A percentile compares a stretch with the other conserved stretches of the same genome.
Conservation (phyloP, 768 basidiomycete genomes). For the Xanthoconium purpureum region DNA sequence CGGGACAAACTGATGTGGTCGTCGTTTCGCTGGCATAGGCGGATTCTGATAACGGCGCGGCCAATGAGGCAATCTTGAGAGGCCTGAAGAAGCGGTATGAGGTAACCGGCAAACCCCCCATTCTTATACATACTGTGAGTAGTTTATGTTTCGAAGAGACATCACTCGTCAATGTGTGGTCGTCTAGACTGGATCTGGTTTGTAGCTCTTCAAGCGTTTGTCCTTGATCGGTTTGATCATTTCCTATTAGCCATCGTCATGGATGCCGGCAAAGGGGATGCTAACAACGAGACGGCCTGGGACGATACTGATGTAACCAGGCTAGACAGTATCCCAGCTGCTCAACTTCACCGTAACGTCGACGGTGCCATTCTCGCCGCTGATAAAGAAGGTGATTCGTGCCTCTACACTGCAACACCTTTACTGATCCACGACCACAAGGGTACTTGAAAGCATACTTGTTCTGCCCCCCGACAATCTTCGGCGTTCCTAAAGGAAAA, state of each 20-base stretch:
- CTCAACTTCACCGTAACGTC: conserved; percentile 48
- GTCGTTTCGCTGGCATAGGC: conserved; percentile 29
- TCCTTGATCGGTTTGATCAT: background rate
- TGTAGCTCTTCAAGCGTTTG: background rate
- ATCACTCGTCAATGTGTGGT: background rate
- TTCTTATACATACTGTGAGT: conserved; percentile 63
- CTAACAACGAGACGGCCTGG: conserved; percentile 39
- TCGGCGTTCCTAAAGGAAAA: conserved; percentile 47
- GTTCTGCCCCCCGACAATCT: conserved; percentile 57
- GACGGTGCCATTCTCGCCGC: conserved; percentile 47
- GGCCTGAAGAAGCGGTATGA: conserved; percentile 50
- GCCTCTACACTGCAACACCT: background rate
- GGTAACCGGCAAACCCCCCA: conserved; percentile 40
- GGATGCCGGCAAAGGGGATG: conserved; percentile 45
- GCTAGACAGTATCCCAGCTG: conserved; percentile 44
- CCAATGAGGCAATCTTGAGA: conserved; percentile 44
- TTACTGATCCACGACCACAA: background rate
- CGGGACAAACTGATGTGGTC: background rate
- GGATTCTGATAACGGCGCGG: conserved; percentile 45
- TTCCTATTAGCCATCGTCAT: conserved; percentile 36
- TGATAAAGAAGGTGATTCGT: conserved; percentile 43
- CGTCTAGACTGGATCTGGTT: conserved; percentile 50
- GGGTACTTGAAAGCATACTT: conserved; percentile 37
- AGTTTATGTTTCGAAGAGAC: background rate
- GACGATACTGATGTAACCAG: conserved; percentile 47